Conservation (phyloP, 192 early-diverging fungal genomes). For the Pilaira anomala region DNA sequence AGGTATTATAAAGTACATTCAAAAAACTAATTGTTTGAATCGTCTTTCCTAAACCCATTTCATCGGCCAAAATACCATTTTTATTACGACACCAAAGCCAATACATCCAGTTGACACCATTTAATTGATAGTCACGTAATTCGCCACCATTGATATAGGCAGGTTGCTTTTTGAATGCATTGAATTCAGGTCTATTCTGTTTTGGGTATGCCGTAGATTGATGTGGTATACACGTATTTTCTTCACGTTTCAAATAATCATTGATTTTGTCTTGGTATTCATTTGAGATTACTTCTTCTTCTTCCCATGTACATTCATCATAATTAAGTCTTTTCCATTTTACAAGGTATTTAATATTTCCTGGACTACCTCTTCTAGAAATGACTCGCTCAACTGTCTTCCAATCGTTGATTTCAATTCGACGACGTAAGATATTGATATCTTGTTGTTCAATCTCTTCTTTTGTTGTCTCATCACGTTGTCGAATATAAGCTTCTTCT, state of each 20-base stretch:
- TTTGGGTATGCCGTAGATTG: constrained; percentile 53
- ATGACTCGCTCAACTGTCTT: constrained; percentile 88
- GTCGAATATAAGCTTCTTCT: constrained; percentile 53
- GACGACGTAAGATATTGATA: constrained; percentile 77
- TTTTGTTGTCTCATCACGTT: constrained; percentile 64
- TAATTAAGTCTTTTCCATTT: constrained; percentile 92
- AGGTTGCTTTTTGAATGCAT: constrained; percentile 75
- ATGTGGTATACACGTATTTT: constrained; percentile 71
- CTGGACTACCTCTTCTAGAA: constrained; percentile 50
- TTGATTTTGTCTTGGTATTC: constrained; percentile 86
- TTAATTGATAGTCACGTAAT: constrained; percentile 93
- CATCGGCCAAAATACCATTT: constrained; percentile 97
- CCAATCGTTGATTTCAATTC: constrained; percentile 80
- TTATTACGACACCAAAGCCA: constrained; percentile 91
- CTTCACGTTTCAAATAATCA: constrained; percentile 75
- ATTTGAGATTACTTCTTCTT: constrained; percentile 59
- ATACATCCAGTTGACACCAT: constrained; percentile 96
- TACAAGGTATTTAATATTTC: constrained; percentile 81
- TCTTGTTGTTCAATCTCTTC: constrained; percentile 91
- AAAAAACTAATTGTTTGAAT: constrained; percentile 95
- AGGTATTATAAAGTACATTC: constrained; percentile 81
- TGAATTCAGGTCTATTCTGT: constrained; percentile 69
- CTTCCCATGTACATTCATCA: constrained; percentile 89
- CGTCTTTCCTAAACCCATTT: constrained; percentile 96
- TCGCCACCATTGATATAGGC: constrained; percentile 80